Evolutionary conservation across 805 yeast species (phyloP), one percentile per base, ranked within the genome.

Genomic region (Cyberlindnera subsufficiens): DNA sequence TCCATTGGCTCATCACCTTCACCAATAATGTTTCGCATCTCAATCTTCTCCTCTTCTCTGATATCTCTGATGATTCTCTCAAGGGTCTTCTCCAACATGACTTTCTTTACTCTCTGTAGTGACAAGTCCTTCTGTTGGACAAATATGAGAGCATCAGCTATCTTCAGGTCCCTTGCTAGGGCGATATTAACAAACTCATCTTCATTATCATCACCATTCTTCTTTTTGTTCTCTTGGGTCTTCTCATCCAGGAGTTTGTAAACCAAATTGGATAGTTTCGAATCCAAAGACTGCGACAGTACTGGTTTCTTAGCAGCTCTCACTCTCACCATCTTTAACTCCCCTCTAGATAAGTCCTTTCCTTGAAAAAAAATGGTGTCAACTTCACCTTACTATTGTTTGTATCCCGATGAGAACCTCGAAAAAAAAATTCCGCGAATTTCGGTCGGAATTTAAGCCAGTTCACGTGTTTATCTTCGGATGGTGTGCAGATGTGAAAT

Each of bases 81-180:
- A 3, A 87, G 74, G 4, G 86, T 71, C 50, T 79, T 78, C 47
- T 79, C 82, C 42, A 90, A 61, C 9, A 74, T 63, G 8, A 71
- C 74, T 44, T 77, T 78, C 60, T 89, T 90, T 53, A 80, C 78
- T 45, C 97, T 67, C 44, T 76, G 73, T 52, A 89, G 67, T 29
- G 82, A 75, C 32, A 78, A 65, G 48, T 88, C 96, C 38, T 80
- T 78, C 29, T 69, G 60, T 53, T 83, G 87, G 14, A 80, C 78
- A 45, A 71, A 80, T 9, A 71, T 66, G n/a, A 79, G 54, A 3
- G 81, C 72, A 42, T 82, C 85, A 7, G 65, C 50, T 2, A 66
- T 56, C 9, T 64, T 67, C 38, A 84, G 61, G 50, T 83, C 84
- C 50, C 72, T 71, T 1, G 89, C 93, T 25, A 81, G 65, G 3